Evolutionary conservation across 805 yeast genomes (phyloP), one percentile per base, ranked within the genome.

Genomic region (Wickerhamiella parazyma): DNA sequence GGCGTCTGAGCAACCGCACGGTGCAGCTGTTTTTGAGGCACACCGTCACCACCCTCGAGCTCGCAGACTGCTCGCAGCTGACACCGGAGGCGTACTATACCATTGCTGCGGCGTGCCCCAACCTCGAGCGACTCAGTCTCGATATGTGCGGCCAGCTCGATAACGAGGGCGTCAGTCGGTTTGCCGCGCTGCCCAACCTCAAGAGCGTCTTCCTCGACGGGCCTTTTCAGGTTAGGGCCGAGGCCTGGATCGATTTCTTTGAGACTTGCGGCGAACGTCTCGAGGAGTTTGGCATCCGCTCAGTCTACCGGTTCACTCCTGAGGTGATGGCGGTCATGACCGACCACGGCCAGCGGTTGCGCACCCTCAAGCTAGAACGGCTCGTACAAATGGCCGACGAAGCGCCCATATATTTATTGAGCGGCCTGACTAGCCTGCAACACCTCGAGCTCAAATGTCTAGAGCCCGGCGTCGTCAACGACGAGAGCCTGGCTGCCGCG

Each of bases 61-160:
- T 91, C 49, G 84, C 94, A 86, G 99, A 91, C 62, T 91, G 99
- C 59, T 85, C 95, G 0, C 76, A 75, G 39, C 68, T 91, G 14
- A 73, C 75, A 19, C 69, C 71, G 33, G 79, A 73, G 48, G 72
- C 91, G 0, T 70, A 78, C 48, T 71, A 73, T 52, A 69, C 75
- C 49, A 74, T 91, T 31, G 86, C 87, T 0, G 68, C 93, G 0
- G 80, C 65, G 57, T 83, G 95, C 51, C 95, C 95, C 0, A 68
- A 78, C 21, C 48, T 91, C 3, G 76, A 72, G 50, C 59, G 67
- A 1, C 58, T 91, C 36, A 78, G 78, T 0, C 64, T 91, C 36
- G 75, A 76, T 46, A 89, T 87, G 96, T 89, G 97, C 66, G 98
- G 98, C 4, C 87, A 82, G 52, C 63, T 91, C 33, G 85, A 80